These are phyloP conservation scores for Glycyrrhiza uralensis DNA, from an alignment of 306 rosid genomes.

Conservation along the genomic window DNA sequence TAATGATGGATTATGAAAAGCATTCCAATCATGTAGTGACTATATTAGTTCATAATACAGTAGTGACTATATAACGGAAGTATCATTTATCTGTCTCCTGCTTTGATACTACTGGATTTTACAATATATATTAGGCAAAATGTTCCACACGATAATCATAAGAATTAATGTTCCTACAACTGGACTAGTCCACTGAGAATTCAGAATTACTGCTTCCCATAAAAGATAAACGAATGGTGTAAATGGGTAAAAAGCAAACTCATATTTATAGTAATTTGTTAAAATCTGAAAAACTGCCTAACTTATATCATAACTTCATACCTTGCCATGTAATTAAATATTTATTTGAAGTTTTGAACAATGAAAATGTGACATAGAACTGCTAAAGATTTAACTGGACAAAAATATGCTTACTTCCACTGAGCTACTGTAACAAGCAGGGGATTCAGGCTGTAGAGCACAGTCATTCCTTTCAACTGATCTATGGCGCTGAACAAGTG, in stretches of 20 bases:
- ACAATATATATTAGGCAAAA: neutral
- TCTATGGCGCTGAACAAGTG: conserved; percentile 33
- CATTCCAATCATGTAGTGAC: neutral
- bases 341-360: neutral
- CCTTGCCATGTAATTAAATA: neutral
- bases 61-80: neutral
- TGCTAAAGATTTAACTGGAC: neutral
- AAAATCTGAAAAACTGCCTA: neutral
- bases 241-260: neutral
- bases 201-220: neutral
- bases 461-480: conserved; percentile 32
- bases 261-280: neutral
- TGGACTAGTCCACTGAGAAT: neutral
- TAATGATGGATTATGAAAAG: neutral
- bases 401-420: conserved; percentile 46
- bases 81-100: neutral
- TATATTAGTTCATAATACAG: neutral
- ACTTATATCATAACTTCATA: neutral
- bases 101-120: neutral
- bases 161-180: neutral
- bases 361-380: neutral
- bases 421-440: conserved; percentile 48
- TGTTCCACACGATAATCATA: neutral
- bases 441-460: conserved; percentile 41
- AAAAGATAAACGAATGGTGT: neutral